Evolutionary conservation across 371 early-diverging fungal genomes (phyloP).

Genomic region (Circinella umbellata): DNA sequence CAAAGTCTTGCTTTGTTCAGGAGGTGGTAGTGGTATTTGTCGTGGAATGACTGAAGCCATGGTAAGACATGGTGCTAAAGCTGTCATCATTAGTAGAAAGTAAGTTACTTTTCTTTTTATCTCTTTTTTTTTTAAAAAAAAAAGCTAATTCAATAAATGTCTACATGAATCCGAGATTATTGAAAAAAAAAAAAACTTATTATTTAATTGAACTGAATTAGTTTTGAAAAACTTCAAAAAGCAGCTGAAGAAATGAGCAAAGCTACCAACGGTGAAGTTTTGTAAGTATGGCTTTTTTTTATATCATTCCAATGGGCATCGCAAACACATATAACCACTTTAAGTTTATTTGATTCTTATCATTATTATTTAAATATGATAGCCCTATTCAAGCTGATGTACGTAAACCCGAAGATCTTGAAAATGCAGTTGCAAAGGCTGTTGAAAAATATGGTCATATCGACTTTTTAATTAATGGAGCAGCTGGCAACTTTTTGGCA

Average conservation of each 20-base stretch:
- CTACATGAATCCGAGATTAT: no score
- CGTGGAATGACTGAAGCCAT: conserved; percentile 80
- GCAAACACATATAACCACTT: no score
- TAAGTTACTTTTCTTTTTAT: conserved; percentile 21
- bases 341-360: no score
- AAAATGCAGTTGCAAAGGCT: conserved; percentile 64
- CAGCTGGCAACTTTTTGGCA: conserved; percentile 84
- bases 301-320: no score
- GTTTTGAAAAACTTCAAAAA: conserved; percentile 62
- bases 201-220: conserved; percentile 2
- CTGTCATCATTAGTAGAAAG: conserved; percentile 70
- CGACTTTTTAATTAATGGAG: conserved; percentile 65
- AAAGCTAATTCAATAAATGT: no score
- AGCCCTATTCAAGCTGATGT: conserved; percentile 66
- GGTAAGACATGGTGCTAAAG: conserved; percentile 75
- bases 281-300: no score
- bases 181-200: not conserved
- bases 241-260: conserved; percentile 71
- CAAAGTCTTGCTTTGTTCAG: conserved; percentile 50
- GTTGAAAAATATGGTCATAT: conserved; percentile 70
- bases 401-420: conserved; percentile 67
- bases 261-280: conserved; percentile 58
- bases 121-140: no score
- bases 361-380: conserved; percentile 7
- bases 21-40: conserved; percentile 76